Evolutionary conservation across 2,329 filamentous ascomycete genomes (phyloP), one percentile per base, ranked within the genome.

Genomic region (Penicillium sclerotigenum): DNA sequence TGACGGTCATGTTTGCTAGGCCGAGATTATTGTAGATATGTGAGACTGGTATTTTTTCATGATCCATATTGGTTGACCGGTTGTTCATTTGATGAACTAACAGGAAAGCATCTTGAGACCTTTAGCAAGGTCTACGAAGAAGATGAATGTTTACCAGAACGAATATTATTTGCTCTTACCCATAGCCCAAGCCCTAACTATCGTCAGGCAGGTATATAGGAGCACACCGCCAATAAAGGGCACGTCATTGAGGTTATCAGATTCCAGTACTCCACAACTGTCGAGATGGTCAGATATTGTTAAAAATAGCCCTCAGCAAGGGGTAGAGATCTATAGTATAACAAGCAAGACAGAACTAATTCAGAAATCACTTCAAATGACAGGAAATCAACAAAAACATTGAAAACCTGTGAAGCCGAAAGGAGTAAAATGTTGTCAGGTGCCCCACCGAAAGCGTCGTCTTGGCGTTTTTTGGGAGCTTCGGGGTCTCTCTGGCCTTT

Each of bases 41-140:
- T n/a, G n/a, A n/a, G n/a, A n/a, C n/a, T n/a, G n/a, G n/a, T n/a
- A n/a, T n/a, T n/a, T n/a, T n/a, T n/a, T n/a, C n/a, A n/a, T n/a
- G n/a, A n/a, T n/a, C 69, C 65, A 13, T 61, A 59, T 29, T 71
- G 65, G 67, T 58, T 71, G 16, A 63, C 62, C 3, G 57, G 57
- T 40, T 55, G 45, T 48, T 18, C 48, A 24, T 43, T 58, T 3
- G 62, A 64, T 26, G 45, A 56, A 8, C 18, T 63, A 8, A 41
- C 28, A 11, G 59, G 18, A 7, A 49, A 61, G 16, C 20, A 57
- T 14, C 54, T 59, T 4, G 42, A 56, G 11, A 26, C 26, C 16
- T 67, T 61, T 28, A 46, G 46, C 2, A 5, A 58, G 13, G 46
- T 48, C 6, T 54, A 62, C 46, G 29, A 54, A 4, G 57, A 65